Evolutionary conservation across 139 green algal genomes (phyloP), one percentile per base, ranked within the genome.

Genomic region (Picochlorum sp.): DNA sequence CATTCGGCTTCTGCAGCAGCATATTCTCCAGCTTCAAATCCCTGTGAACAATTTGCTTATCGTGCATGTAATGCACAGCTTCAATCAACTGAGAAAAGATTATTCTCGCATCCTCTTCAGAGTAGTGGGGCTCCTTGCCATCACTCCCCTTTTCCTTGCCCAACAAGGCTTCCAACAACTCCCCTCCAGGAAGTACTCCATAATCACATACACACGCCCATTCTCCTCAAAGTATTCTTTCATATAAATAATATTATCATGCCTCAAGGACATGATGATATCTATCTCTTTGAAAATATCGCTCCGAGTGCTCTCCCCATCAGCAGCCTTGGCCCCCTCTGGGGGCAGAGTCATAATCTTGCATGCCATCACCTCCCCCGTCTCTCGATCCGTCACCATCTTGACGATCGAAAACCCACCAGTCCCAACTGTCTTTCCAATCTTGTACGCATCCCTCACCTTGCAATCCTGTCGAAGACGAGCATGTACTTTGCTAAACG

Each of bases 1-100:
- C 86, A 28, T 82, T 74, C 15, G 70, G 73, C 2, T 59, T 67
- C 1, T 77, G 45, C 38, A 97, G 73, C 61, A 97, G 76, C 57
- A 97, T 74, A 70, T 97, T 97, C 73, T 97, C 90, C 51, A 97
- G 82, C 82, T 97, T 97, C 9, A 97, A 73, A 66, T 96, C 89
- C 3, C 89, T 71, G 67, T 96, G 89, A 28, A 84, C 80, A 11
- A 95, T 79, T 14, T 77, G 76, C 34, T 80, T 81, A 71, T 65
- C 82, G 70, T 96, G 89, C 23, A 95, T 73, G 82, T 96, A 95
- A 69, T 83, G 59, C 38, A 96, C 85, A 50, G 84, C 89, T 1
- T 67, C 52, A 14, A 95, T 78, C 34, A 96, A 73, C 76, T 94
- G 86, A 52, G 77, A 65, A 59, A 96, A 95, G 49, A 74, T 82